Percentiles rank a stretch among this genome's conserved stretches.
phyloP scores from a whole-genome alignment of 2,329 filamentous ascomycete species.

The Beauveria brongniartii region DNA sequence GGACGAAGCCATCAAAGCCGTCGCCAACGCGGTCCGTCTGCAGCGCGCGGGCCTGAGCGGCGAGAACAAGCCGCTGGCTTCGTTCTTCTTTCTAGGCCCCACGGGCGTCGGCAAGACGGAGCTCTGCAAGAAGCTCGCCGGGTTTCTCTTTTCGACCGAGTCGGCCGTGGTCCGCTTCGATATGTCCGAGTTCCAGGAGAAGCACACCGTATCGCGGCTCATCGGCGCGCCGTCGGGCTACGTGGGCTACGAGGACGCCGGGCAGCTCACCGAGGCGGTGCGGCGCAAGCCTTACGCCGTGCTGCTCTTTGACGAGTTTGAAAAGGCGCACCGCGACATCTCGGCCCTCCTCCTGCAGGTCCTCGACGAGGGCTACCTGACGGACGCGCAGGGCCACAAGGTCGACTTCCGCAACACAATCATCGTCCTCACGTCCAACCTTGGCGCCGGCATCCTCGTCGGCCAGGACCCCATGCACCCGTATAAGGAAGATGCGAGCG shows the following conservation, averaged over 20 bases:
- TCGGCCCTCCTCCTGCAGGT: conserved; percentile 87
- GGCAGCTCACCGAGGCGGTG: conserved; percentile 91
- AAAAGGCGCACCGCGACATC: conserved; percentile 94
- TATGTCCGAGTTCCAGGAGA: conserved; percentile 97
- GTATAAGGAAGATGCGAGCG: conserved; percentile 53
- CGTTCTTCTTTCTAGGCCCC: conserved; percentile 95
- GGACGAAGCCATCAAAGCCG: conserved; percentile 84
- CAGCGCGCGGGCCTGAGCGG: conserved; percentile 87
- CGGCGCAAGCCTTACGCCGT: conserved; percentile 93
- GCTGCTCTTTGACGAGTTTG: conserved; percentile 92
- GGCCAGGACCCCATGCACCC: conserved; percentile 59
- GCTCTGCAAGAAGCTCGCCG: conserved; percentile 90
- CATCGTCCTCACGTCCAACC: conserved; percentile 91
- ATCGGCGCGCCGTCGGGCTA: conserved; percentile 93
- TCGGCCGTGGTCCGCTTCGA: conserved; percentile 88
- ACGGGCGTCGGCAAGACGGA: conserved; percentile 97
- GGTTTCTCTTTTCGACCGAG: conserved; percentile 88
- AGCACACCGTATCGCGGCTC: conserved; percentile 86
- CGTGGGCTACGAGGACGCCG: conserved; percentile 93
- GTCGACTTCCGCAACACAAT: conserved; percentile 96
- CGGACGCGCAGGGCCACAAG: conserved; percentile 91
- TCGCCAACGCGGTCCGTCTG: conserved; percentile 87
- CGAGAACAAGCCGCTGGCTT: conserved; percentile 84
- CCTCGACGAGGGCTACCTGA: conserved; percentile 91
- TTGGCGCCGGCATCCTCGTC: conserved; percentile 86